These are phyloP conservation scores for Pseudogymnoascus sp. DNA, from an alignment of 2,329 filamentous ascomycete genomes.

Conservation along the genomic window DNA sequence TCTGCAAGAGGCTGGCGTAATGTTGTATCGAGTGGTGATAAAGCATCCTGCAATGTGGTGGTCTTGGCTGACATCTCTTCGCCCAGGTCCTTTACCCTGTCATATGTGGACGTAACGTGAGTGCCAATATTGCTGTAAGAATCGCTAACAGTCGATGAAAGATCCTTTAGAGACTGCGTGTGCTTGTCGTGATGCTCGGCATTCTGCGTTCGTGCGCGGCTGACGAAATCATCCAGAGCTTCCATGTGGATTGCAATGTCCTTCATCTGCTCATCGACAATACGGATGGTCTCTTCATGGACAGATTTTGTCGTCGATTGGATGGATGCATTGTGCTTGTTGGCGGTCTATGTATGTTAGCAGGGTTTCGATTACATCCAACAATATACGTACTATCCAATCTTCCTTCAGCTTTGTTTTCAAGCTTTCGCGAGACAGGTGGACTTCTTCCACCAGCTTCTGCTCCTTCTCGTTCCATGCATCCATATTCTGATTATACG, in stretches of 20 bases:
- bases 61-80: constrained; percentile 59
- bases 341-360: constrained; percentile 50
- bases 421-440: constrained; percentile 66
- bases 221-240: constrained; percentile 83
- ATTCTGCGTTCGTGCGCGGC: constrained; percentile 74
- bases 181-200: constrained; percentile 68
- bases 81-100: constrained; percentile 61
- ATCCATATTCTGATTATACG: constrained; percentile 67
- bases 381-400: constrained; percentile 65
- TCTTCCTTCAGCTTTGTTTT: constrained; percentile 80
- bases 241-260: constrained; percentile 86
- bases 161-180: constrained; percentile 52
- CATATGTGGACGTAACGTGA: constrained; percentile 63
- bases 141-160: constrained; percentile 62
- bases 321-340: constrained; percentile 75
- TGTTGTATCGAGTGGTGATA: constrained; percentile 54
- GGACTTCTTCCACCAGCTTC: constrained; percentile 62
- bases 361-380: constrained; percentile 20
- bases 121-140: constrained; percentile 66
- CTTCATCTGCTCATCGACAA: constrained; percentile 81
- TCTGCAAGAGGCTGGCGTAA: constrained; percentile 63
- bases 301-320: constrained; percentile 78
- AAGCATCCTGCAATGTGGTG: constrained; percentile 48
- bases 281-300: constrained; percentile 81
- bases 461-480: constrained; percentile 65